These are phyloP conservation scores for Calonectria fujianensis DNA, from an alignment of 2,329 filamentous ascomycete species.

Conservation along the genomic window DNA sequence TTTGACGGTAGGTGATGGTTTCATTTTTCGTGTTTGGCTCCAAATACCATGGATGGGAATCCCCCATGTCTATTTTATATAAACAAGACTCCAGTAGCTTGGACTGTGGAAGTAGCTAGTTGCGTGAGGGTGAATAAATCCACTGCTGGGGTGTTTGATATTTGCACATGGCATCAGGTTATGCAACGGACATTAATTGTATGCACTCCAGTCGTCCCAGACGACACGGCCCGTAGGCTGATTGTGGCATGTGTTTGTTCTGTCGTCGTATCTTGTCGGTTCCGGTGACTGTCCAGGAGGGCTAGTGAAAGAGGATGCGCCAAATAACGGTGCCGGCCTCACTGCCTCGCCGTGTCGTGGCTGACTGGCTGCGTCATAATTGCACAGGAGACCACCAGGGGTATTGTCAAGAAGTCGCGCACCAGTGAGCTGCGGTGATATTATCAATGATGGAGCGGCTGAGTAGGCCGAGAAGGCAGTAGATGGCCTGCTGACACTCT, in stretches of 20 bases:
- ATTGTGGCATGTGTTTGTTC: neutral
- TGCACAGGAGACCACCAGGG: neutral
- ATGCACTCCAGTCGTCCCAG: neutral
- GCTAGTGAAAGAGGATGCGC: neutral
- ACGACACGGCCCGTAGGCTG: neutral
- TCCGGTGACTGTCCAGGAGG: neutral
- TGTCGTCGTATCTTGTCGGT: neutral
- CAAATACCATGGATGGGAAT: neutral
- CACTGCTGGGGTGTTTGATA: neutral
- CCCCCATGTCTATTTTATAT: neutral
- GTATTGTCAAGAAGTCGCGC: neutral
- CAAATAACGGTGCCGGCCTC: neutral
- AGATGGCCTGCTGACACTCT: slow-evolving; percentile 6
- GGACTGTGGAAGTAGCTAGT: neutral
- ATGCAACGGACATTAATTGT: neutral
- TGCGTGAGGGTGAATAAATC: neutral
- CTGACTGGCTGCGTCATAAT: neutral
- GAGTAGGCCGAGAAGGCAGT: slow-evolving; percentile 1
- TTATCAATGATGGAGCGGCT: neutral
- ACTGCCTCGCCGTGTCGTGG: neutral
- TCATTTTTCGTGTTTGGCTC: neutral
- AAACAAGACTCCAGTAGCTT: neutral
- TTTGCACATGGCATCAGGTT: neutral
- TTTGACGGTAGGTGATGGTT: neutral
- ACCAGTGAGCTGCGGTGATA: neutral